A percentile compares a stretch with the other conserved stretches of the same genome.
These are phyloP conservation scores for Heliosperma pusillum DNA, from an alignment of 148 eudicot species.

Conservation along the genomic window DNA sequence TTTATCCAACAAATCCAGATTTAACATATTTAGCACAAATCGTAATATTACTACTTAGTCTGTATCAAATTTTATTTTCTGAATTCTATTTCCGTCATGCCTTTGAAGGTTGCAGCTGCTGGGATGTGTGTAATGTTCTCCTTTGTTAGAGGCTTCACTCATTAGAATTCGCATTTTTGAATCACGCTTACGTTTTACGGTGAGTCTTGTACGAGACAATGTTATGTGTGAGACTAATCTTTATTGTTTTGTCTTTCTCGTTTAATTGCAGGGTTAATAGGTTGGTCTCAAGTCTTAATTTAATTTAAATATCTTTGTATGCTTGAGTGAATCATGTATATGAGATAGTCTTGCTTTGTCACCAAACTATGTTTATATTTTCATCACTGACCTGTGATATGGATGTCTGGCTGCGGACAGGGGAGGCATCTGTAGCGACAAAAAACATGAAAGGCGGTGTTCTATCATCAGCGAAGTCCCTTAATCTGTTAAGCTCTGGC, in stretches of 20 bases:
- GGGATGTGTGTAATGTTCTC: background rate
- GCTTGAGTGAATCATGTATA: too few species aligned
- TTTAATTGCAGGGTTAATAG: too few species aligned
- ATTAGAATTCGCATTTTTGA: background rate
- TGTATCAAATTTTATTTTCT: background rate
- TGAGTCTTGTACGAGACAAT: background rate
- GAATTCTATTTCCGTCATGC: background rate
- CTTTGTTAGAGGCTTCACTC: background rate
- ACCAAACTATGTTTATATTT: background rate
- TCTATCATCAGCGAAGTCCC: constrained; percentile 53
- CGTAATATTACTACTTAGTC: too few species aligned
- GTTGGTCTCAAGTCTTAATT: too few species aligned
- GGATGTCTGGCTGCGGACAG: constrained; percentile 30
- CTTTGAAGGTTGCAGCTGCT: background rate
- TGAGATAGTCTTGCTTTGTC: background rate
- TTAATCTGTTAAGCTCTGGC: constrained; percentile 50
- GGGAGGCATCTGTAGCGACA: constrained; percentile 24
- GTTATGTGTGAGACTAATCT: background rate
- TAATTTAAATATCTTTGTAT: too few species aligned
- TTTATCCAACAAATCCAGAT: background rate
- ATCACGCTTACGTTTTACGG: background rate
- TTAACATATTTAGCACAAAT: background rate
- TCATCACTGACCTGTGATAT: constrained; percentile 36
- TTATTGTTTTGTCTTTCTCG: too few species aligned
- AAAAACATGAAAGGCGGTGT: constrained; percentile 32